Evolutionary conservation across 495 filamentous ascomycete species (phyloP).

Genomic region (Aspergillus incahuasiensis): DNA sequence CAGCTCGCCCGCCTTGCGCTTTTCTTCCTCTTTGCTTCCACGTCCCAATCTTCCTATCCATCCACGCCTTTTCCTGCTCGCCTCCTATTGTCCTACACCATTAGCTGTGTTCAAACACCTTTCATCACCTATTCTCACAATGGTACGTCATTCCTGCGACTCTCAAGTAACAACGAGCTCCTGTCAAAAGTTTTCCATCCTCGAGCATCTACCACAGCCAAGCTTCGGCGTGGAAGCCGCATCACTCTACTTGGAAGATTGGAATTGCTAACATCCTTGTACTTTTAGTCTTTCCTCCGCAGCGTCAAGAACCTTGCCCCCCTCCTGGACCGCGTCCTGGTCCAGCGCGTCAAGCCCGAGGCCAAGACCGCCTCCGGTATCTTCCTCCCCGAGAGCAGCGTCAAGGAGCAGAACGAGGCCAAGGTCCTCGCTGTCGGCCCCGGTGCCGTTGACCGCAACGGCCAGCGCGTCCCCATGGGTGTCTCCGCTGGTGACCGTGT

Average conservation of each 20-base stretch:
- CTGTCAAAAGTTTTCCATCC: conserved; percentile 10
- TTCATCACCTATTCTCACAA: conserved; percentile 18
- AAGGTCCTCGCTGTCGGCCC: conserved; percentile 93
- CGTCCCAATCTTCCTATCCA: conserved; percentile 22
- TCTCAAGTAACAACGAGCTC: background rate
- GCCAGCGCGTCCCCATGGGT: conserved; percentile 75
- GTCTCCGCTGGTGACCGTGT: conserved; percentile 85
- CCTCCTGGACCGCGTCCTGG: conserved; percentile 95
- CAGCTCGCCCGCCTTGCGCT: conserved; percentile 23
- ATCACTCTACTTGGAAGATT: background rate
- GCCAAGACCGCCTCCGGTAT: conserved; percentile 92
- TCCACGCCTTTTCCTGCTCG: conserved; percentile 11
- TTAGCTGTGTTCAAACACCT: background rate
- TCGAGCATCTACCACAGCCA: background rate
- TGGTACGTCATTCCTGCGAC: conserved; percentile 22
- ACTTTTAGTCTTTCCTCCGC: conserved; percentile 62
- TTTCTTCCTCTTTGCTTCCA: conserved; percentile 30
- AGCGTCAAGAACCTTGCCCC: conserved; percentile 93
- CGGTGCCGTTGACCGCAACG: conserved; percentile 78
- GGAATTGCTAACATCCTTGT: background rate
- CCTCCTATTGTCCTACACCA: background rate
- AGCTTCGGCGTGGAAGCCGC: background rate
- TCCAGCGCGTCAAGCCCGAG: conserved; percentile 97
- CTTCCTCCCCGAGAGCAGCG: conserved; percentile 93
- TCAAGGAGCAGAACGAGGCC: conserved; percentile 98